phyloP scores from a whole-genome alignment of 345 rosid species.

The Eutrema japonicum region DNA sequence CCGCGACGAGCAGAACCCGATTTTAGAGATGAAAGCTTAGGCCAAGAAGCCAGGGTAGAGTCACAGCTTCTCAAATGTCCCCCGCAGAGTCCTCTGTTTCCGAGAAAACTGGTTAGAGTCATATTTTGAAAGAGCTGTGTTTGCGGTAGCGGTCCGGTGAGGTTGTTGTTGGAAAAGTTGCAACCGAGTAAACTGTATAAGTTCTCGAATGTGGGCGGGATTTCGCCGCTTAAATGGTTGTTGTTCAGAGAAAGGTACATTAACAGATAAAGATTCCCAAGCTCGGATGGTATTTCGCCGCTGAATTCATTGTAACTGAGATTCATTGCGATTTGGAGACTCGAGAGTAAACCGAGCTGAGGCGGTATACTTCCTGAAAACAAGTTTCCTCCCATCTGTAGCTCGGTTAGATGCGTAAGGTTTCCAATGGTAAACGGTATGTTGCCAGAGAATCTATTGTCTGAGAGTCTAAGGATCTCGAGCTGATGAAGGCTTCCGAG shows the following conservation, averaged over 20 bases:
- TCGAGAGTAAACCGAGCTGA: conserved; percentile 74
- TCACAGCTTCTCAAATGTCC: conserved; percentile 61
- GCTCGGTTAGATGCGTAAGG: conserved; percentile 73
- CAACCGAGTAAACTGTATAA: conserved; percentile 79
- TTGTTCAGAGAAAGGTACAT: conserved; percentile 73
- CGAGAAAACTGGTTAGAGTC: conserved; percentile 61
- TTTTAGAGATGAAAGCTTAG: conserved; percentile 39
- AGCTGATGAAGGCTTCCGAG: conserved; percentile 77
- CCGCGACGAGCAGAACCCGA: conserved; percentile 47
- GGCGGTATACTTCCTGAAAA: conserved; percentile 77
- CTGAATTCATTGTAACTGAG: conserved; percentile 75
- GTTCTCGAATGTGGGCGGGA: conserved; percentile 66
- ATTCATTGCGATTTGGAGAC: conserved; percentile 94
- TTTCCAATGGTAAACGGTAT: conserved; percentile 76
- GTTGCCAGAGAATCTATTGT: conserved; percentile 72
- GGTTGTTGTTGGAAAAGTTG: conserved; percentile 90
- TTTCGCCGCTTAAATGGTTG: conserved; percentile 77
- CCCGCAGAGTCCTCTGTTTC: conserved; percentile 86
- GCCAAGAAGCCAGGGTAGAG: conserved; percentile 49
- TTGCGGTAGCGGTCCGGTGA: conserved; percentile 72
- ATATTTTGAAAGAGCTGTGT: conserved; percentile 62
- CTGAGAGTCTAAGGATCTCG: conserved; percentile 86
- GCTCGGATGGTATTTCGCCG: conserved; percentile 75
- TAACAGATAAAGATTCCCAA: conserved; percentile 71
- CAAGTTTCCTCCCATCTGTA: conserved; percentile 92